phyloP scores from a whole-genome alignment of 225 moss, liverwort and hornwort genomes.

The Marchantia paleacea region DNA sequence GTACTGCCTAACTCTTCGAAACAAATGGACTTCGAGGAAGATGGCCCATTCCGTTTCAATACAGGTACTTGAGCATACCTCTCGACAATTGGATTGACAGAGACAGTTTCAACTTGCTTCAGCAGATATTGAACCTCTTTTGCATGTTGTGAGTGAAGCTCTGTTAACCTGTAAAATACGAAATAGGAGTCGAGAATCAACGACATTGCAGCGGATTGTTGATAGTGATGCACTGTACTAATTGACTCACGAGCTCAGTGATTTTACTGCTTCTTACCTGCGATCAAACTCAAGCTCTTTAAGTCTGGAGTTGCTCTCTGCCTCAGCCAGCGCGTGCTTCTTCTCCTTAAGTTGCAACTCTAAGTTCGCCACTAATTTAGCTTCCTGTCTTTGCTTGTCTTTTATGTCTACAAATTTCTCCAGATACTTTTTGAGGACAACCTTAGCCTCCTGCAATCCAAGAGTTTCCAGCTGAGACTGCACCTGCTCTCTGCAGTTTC shows the following conservation, averaged over 20 bases:
- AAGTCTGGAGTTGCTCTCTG: constrained; percentile 55
- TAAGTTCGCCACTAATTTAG: constrained; percentile 61
- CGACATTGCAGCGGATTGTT: neutral
- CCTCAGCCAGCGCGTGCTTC: constrained; percentile 56
- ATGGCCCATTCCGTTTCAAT: too few species aligned
- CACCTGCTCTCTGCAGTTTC: constrained; percentile 58
- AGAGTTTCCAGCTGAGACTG: constrained; percentile 60
- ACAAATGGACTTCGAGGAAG: too few species aligned
- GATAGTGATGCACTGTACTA: too few species aligned
- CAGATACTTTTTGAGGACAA: constrained; percentile 59
- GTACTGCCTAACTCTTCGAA: too few species aligned
- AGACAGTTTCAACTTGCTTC: constrained; percentile 68
- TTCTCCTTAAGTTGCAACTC: constrained; percentile 79
- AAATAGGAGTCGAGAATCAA: neutral
- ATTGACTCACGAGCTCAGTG: too few species aligned
- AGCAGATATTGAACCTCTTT: constrained; percentile 78
- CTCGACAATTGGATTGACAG: constrained; percentile 46
- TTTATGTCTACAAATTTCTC: constrained; percentile 66
- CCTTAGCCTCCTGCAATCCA: constrained; percentile 54
- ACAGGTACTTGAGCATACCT: constrained; percentile 28
- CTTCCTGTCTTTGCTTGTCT: constrained; percentile 67
- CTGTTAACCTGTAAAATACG: constrained; percentile 48
- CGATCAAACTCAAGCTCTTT: constrained; percentile 79
- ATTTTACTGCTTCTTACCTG: constrained; percentile 34
- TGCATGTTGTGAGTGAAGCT: constrained; percentile 70